These are phyloP conservation scores for Ogataea hybrid DNA, from an alignment of 1,139 yeast species.

Conservation along the genomic window DNA sequence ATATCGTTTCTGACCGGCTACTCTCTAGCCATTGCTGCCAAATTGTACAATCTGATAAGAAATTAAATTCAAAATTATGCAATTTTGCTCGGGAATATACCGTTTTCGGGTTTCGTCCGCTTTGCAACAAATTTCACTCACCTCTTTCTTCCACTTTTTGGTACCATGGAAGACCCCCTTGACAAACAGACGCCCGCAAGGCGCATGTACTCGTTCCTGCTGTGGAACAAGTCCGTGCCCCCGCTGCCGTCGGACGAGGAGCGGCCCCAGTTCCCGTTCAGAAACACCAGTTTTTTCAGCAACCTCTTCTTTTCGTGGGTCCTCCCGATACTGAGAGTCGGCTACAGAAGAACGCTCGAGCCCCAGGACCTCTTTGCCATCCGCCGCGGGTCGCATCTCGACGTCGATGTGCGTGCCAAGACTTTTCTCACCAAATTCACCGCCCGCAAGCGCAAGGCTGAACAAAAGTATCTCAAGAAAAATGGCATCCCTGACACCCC, in stretches of 20 bases:
- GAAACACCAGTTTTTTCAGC: slow-evolving; percentile 35
- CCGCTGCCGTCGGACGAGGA: slow-evolving; percentile 50
- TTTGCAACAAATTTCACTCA: neutral
- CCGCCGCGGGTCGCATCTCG: slow-evolving; percentile 41
- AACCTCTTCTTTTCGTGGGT: slow-evolving; percentile 57
- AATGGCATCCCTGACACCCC: slow-evolving; percentile 23
- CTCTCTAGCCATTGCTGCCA: slow-evolving; percentile 13
- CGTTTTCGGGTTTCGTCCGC: neutral
- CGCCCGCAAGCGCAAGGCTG: slow-evolving; percentile 35
- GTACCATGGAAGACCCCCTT: neutral
- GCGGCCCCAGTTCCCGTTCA: slow-evolving; percentile 43
- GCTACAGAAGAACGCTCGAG: slow-evolving; percentile 65
- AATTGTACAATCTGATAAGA: slow-evolving; percentile 5
- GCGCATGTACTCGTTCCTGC: slow-evolving; percentile 25
- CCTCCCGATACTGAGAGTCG: slow-evolving; percentile 53
- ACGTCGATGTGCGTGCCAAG: slow-evolving; percentile 46
- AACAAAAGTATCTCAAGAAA: slow-evolving; percentile 30
- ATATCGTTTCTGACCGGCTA: slow-evolving; percentile 17
- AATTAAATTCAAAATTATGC: neutral
- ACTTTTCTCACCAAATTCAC: slow-evolving; percentile 40
- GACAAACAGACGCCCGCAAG: slow-evolving; percentile 21
- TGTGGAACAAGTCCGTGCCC: slow-evolving; percentile 24
- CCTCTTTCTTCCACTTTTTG: neutral
- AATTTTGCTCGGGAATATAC: neutral
- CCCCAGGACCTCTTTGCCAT: slow-evolving; percentile 61